Percentiles rank a stretch among this genome's conserved stretches.
phyloP scores from a whole-genome alignment of 805 yeast species.

The Starmerella stellata region DNA sequence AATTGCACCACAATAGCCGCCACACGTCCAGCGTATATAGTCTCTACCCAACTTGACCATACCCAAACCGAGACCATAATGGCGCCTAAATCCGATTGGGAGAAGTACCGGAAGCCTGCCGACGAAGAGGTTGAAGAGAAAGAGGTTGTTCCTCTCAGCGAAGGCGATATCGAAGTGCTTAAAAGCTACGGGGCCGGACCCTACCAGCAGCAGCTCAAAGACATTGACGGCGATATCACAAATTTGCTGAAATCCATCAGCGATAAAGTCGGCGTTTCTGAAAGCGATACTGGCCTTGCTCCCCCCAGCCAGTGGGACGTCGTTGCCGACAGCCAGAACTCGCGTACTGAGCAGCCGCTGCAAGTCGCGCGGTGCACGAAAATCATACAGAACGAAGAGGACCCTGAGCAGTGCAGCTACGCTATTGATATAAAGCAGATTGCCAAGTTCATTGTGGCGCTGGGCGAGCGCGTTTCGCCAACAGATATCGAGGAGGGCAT shows the following conservation, averaged over 20 bases:
- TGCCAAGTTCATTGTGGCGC: constrained; percentile 91
- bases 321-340: constrained; percentile 82
- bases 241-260: constrained; percentile 72
- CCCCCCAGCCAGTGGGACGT: constrained; percentile 97
- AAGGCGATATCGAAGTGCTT: constrained; percentile 92
- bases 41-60: no score
- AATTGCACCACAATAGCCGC: no score
- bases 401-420: constrained; percentile 72
- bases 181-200: constrained; percentile 98
- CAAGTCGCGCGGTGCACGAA: constrained; percentile 98
- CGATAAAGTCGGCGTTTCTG: constrained; percentile 70
- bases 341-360: constrained; percentile 84
- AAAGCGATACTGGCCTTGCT: constrained; percentile 93
- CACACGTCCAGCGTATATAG: no score
- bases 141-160: constrained; percentile 70
- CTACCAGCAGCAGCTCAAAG: constrained; percentile 63
- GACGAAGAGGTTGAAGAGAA: constrained; percentile 38
- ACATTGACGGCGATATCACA: constrained; percentile 71
- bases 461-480: constrained; percentile 93
- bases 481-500: constrained; percentile 98
- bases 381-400: constrained; percentile 39
- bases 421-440: constrained; percentile 94
- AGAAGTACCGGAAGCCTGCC: constrained; percentile 76
- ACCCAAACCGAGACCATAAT: constrained; percentile 28
- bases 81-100: constrained; percentile 99